phyloP scores from a whole-genome alignment of 2,329 filamentous ascomycete species.

The Incumbomyces delicatus region DNA sequence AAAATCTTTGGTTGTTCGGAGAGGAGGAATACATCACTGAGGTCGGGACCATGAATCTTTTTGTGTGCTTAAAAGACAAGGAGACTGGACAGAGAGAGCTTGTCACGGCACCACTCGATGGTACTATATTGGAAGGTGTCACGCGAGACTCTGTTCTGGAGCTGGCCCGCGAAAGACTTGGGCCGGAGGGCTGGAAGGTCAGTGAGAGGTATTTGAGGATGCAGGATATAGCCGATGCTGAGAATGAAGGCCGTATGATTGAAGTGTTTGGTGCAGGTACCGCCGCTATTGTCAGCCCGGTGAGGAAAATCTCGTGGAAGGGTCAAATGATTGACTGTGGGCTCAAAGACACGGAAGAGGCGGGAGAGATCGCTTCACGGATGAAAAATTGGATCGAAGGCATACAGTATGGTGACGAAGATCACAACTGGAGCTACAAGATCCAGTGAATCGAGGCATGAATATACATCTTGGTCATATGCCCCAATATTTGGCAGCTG shows the following conservation, averaged over 20 bases:
- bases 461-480: not conserved
- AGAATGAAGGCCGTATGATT: constrained; percentile 72
- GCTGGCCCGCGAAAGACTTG: constrained; percentile 74
- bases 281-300: constrained; percentile 84
- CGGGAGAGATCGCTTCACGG: constrained; percentile 69
- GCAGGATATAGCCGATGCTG: constrained; percentile 70
- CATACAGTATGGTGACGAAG: constrained; percentile 89
- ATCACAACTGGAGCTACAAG: constrained; percentile 69
- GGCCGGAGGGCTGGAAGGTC: constrained; percentile 77
- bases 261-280: constrained; percentile 94
- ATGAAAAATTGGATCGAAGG: constrained; percentile 97
- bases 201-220: constrained; percentile 88
- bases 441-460: constrained; percentile 3
- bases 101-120: constrained; percentile 88
- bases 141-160: constrained; percentile 84
- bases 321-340: constrained; percentile 75
- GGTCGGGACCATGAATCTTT: constrained; percentile 98
- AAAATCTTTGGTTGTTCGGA: constrained; percentile 96
- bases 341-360: constrained; percentile 69
- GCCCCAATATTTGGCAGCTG: too few relatives aligned
- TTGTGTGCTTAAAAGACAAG: constrained; percentile 74
- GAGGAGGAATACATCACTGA: constrained; percentile 94
- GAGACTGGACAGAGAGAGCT: constrained; percentile 85
- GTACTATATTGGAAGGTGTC: constrained; percentile 91
- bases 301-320: constrained; percentile 82